phyloP scores from a whole-genome alignment of 1,139 yeast genomes.

The Nakaseomyces kungkrabaensis region DNA sequence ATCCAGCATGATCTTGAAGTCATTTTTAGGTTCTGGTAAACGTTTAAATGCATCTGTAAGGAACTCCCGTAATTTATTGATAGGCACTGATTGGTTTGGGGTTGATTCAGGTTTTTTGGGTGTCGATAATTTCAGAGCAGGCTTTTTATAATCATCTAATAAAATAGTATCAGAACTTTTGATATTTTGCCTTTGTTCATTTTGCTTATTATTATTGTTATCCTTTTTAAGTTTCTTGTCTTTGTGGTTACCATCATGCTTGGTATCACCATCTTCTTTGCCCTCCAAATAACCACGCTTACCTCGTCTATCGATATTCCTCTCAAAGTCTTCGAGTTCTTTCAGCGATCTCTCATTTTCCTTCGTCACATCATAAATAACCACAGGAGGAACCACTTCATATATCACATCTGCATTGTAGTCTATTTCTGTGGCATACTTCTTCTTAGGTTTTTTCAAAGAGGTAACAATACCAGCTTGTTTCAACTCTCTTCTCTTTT shows the following conservation, averaged over 20 bases:
- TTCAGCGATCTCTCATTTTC: constrained; percentile 40
- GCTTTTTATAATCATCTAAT: constrained; percentile 39
- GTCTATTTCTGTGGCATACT: constrained; percentile 59
- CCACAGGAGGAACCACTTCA: constrained; percentile 62
- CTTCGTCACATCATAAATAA: constrained; percentile 56
- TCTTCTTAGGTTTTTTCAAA: constrained; percentile 34
- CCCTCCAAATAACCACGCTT: constrained; percentile 23
- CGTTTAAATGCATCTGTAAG: constrained; percentile 29
- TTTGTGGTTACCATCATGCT: constrained; percentile 20
- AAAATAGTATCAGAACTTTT: constrained; percentile 24
- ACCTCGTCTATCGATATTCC: constrained; percentile 41
- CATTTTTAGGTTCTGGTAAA: constrained; percentile 49
- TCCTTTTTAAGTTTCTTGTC: constrained; percentile 25
- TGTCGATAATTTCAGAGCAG: constrained; percentile 48
- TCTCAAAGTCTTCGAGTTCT: constrained; percentile 38
- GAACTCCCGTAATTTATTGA: not conserved
- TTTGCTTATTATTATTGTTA: constrained; percentile 10
- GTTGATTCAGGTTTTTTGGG: constrained; percentile 21
- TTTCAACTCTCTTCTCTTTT: constrained; percentile 74
- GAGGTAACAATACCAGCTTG: constrained; percentile 69
- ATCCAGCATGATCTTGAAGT: constrained; percentile 40
- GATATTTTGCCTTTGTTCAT: constrained; percentile 8
- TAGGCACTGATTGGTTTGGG: not conserved
- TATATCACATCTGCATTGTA: constrained; percentile 77
- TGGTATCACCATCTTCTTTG: constrained; percentile 16